Percentiles rank a stretch among this genome's conserved stretches.
These are phyloP conservation scores for Euclidium syriacum DNA, from an alignment of 345 rosid genomes.

Conservation along the genomic window DNA sequence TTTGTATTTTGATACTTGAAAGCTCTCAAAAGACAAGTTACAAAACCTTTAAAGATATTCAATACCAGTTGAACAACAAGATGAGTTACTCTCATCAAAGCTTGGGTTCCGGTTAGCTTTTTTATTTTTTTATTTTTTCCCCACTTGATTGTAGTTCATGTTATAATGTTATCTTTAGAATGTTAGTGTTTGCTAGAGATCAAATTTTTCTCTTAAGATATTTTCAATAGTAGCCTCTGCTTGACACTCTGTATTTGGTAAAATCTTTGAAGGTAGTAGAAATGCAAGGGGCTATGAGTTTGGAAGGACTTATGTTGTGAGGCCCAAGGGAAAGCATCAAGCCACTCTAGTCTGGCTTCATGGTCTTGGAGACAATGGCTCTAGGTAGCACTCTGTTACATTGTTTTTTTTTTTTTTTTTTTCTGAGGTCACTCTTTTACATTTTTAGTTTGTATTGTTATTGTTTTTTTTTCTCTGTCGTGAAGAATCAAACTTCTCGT, in stretches of 20 bases:
- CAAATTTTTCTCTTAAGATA: neutral
- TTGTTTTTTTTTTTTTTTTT: too few species aligned
- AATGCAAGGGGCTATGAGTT: conserved; percentile 55
- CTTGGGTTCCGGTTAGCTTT: conserved; percentile 66
- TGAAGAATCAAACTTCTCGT: too few species aligned
- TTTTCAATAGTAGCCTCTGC: neutral
- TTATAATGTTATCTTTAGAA: conserved; percentile 13
- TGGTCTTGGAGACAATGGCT: conserved; percentile 79
- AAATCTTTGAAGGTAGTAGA: conserved; percentile 49
- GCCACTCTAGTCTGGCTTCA: conserved; percentile 76
- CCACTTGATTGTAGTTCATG: neutral
- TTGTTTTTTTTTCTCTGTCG: too few species aligned
- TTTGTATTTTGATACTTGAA: conserved; percentile 1
- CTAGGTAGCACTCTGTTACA: conserved; percentile 40
- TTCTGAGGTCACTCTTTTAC: too few species aligned
- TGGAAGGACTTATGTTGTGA: conserved; percentile 74
- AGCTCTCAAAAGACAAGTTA: neutral
- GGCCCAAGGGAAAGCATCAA: conserved; percentile 75
- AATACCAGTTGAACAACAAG: conserved; percentile 9
- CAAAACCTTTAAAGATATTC: neutral
- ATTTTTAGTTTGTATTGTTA: too few species aligned
- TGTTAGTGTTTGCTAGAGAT: neutral
- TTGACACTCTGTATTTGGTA: conserved; percentile 13
- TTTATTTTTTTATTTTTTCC: neutral
- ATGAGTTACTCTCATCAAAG: conserved; percentile 69